Percentiles rank a stretch among this genome's conserved stretches.
These are phyloP conservation scores for Fonsecaea multimorphosa DNA, from an alignment of 2,329 filamentous ascomycete species.

Conservation along the genomic window DNA sequence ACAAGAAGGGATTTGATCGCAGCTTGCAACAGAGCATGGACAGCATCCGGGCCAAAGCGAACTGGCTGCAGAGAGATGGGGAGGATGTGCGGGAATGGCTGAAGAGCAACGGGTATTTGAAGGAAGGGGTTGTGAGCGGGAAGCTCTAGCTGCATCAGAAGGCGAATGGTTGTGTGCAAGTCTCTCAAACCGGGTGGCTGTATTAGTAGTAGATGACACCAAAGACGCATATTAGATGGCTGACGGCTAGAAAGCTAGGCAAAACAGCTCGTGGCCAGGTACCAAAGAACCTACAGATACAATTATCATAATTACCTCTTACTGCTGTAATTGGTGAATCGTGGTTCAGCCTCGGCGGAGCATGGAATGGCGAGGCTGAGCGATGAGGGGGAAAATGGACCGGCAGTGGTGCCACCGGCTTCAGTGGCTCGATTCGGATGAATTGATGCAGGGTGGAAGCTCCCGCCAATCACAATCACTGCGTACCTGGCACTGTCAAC, in stretches of 20 bases:
- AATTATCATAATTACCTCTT: too few relatives aligned
- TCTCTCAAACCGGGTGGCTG: neutral
- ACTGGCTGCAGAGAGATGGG: conserved; percentile 78
- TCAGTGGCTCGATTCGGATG: conserved; percentile 31
- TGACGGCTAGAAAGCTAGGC: neutral
- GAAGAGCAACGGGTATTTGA: conserved; percentile 66
- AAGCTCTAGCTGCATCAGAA: conserved; percentile 14
- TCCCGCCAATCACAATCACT: conserved; percentile 23
- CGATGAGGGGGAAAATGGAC: neutral
- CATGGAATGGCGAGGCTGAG: neutral
- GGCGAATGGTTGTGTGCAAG: too few relatives aligned
- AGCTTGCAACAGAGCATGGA: conserved; percentile 89
- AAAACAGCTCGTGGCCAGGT: neutral
- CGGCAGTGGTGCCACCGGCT: neutral
- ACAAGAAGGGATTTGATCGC: conserved; percentile 86
- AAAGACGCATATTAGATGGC: conserved; percentile 1
- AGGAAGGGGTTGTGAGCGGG: conserved; percentile 22
- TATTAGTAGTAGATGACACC: conserved; percentile 6
- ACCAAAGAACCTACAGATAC: too few relatives aligned
- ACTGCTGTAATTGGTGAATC: neutral
- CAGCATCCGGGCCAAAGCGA: conserved; percentile 79
- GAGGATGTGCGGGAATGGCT: conserved; percentile 78
- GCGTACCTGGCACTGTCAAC: conserved; percentile 20
- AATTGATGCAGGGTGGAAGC: conserved; percentile 4
- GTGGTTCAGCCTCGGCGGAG: neutral